Evolutionary conservation across 768 basidiomycete genomes (phyloP).

Genomic region (Rhizopogon vulgaris): DNA sequence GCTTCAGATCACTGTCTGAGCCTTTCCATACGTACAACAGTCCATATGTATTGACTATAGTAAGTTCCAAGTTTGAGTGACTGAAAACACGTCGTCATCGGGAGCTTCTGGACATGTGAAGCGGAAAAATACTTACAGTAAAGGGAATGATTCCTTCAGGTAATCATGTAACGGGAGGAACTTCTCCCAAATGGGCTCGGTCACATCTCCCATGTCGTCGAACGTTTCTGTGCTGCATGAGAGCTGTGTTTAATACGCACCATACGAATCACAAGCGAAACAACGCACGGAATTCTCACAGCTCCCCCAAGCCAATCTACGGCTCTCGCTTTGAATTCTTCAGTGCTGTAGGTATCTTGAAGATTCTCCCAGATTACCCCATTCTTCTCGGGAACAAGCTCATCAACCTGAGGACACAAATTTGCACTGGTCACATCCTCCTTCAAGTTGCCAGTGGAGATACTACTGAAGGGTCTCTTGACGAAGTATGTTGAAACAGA

Average conservation of each 20-base stretch:
- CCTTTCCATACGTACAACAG: constrained; percentile 74
- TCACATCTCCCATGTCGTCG: constrained; percentile 40
- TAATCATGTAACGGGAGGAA: constrained; percentile 53
- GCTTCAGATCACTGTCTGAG: constrained; percentile 47
- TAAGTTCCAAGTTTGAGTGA: constrained; percentile 31
- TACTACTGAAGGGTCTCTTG: not conserved
- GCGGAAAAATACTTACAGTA: constrained; percentile 36
- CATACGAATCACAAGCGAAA: not conserved
- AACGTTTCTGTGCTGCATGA: constrained; percentile 42
- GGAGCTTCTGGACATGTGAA: not conserved
- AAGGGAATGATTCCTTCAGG: constrained; percentile 51
- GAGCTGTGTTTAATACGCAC: not conserved
- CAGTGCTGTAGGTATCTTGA: constrained; percentile 22
- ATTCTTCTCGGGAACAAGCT: constrained; percentile 29
- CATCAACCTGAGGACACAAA: constrained; percentile 30
- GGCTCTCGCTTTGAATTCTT: constrained; percentile 29
- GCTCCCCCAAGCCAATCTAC: constrained; percentile 34
- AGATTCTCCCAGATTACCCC: constrained; percentile 27
- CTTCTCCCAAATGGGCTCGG: constrained; percentile 50
- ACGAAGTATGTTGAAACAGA: constrained; percentile 11
- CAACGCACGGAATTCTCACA: constrained; percentile 35
- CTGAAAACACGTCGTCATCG: constrained; percentile 27
- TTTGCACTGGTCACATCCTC: constrained; percentile 1
- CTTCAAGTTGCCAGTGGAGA: not conserved
- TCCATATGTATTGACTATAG: constrained; percentile 69